These are phyloP conservation scores for Oryza brachyantha DNA, from an alignment of 176 grass and related monocot genomes.

Conservation along the genomic window DNA sequence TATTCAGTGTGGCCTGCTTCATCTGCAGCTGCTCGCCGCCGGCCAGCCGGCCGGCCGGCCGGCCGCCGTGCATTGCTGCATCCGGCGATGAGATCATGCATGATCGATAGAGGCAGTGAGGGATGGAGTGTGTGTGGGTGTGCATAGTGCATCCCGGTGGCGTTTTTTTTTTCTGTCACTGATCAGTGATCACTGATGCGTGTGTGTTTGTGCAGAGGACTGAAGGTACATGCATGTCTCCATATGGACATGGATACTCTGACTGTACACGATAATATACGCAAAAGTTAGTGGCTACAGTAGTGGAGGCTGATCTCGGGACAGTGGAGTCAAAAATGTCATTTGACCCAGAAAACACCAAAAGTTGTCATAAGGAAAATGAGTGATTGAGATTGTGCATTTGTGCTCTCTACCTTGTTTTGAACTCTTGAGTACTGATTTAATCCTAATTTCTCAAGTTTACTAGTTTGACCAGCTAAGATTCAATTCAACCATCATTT, in stretches of 20 bases:
- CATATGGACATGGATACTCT: not conserved
- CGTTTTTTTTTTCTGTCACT: too few relatives aligned
- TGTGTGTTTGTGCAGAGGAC: too few relatives aligned
- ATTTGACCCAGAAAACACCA: not conserved
- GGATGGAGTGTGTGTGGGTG: not conserved
- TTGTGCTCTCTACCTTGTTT: too few relatives aligned
- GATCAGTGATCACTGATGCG: not conserved
- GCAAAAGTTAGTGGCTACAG: not conserved
- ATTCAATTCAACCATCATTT: too few relatives aligned
- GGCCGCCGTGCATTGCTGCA: not conserved
- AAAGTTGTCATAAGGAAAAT: not conserved
- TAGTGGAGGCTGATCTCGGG: not conserved
- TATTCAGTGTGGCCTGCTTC: not conserved
- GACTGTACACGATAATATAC: not conserved
- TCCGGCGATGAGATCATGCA: too few relatives aligned
- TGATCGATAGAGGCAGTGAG: not conserved
- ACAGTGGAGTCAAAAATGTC: not conserved
- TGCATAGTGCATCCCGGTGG: not conserved
- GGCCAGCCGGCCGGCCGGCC: too few relatives aligned
- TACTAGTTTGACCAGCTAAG: too few relatives aligned
- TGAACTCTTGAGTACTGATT: too few relatives aligned
- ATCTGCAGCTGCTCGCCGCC: not conserved
- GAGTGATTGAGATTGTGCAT: too few relatives aligned
- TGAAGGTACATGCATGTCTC: not conserved
- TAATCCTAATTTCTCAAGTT: too few relatives aligned